These are phyloP conservation scores for Hypomyces perniciosus DNA, from an alignment of 2,329 filamentous ascomycete species.

Conservation along the genomic window DNA sequence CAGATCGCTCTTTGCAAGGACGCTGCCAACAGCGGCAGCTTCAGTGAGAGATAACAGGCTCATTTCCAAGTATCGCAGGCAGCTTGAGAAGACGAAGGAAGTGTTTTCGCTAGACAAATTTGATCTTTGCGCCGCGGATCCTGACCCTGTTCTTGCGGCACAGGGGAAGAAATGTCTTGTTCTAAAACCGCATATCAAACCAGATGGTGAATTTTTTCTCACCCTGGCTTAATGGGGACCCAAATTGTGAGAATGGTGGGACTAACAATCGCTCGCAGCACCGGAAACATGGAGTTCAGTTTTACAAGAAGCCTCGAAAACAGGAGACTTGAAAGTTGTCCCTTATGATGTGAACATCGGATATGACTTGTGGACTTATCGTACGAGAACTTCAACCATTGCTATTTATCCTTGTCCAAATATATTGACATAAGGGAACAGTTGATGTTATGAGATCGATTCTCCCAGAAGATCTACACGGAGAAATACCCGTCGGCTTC, in stretches of 20 bases:
- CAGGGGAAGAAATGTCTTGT: slow-evolving; percentile 58
- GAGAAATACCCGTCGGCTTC: slow-evolving; percentile 80
- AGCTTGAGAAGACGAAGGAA: slow-evolving; percentile 60
- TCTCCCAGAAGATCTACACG: slow-evolving; percentile 71
- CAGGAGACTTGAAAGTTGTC: slow-evolving; percentile 62
- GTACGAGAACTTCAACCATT: slow-evolving; percentile 35
- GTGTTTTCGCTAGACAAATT: slow-evolving; percentile 59
- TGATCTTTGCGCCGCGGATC: slow-evolving; percentile 57
- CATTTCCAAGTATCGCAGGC: slow-evolving; percentile 64
- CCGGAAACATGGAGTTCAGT: slow-evolving; percentile 70
- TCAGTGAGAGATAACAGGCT: slow-evolving; percentile 68
- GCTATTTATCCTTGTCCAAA: background rate
- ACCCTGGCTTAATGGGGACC: background rate
- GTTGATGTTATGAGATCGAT: slow-evolving; percentile 79
- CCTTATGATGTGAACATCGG: slow-evolving; percentile 70
- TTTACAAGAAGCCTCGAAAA: slow-evolving; percentile 61
- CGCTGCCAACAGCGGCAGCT: slow-evolving; percentile 70
- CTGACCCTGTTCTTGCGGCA: slow-evolving; percentile 45
- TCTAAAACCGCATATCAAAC: slow-evolving; percentile 49
- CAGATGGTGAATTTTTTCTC: slow-evolving; percentile 9
- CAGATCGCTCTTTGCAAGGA: slow-evolving; percentile 74
- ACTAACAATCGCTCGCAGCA: slow-evolving; percentile 20
- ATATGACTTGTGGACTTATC: slow-evolving; percentile 83
- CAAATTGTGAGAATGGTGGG: background rate
- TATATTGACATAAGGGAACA: slow-evolving; percentile 23